phyloP scores from a whole-genome alignment of 768 basidiomycete genomes.

The Cubamyces sp. region DNA sequence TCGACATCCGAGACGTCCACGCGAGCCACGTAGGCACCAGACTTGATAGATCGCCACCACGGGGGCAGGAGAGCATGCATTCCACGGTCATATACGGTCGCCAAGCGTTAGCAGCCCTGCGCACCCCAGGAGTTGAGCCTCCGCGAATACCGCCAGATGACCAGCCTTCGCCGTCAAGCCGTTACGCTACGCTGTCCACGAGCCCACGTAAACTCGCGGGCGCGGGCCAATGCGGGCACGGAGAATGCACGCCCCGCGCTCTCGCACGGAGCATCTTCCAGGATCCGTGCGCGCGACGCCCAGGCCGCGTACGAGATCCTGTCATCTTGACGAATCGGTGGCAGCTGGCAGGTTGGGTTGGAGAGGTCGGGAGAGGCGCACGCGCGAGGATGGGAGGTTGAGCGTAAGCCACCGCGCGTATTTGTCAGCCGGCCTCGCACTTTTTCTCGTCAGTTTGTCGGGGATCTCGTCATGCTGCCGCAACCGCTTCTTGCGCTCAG shows the following conservation, averaged over 20 bases:
- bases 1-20: not conserved
- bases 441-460: constrained; percentile 20
- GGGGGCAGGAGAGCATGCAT: not conserved
- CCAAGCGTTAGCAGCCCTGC: not conserved
- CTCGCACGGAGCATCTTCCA: constrained; percentile 4
- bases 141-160: constrained; percentile 8
- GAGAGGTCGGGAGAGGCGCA: not conserved
- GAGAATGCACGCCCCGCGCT: constrained; percentile 9
- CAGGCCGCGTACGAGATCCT: not conserved
- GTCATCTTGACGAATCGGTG: not conserved
- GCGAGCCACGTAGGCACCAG: not conserved
- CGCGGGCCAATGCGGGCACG: constrained; percentile 5
- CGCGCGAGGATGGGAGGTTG: not conserved
- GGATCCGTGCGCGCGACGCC: constrained; percentile 11
- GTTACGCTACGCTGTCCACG: not conserved
- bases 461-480: constrained; percentile 33
- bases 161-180: not conserved
- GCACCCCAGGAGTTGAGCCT: not conserved
- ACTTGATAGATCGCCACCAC: not conserved
- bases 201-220: constrained; percentile 2
- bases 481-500: constrained; percentile 22
- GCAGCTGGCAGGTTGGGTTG: constrained; percentile 6
- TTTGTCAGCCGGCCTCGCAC: constrained; percentile 23
- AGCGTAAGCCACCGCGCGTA: not conserved
- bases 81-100: not conserved